Evolutionary conservation across 306 rosid species (phyloP).

Genomic region (Rubus idaeus): DNA sequence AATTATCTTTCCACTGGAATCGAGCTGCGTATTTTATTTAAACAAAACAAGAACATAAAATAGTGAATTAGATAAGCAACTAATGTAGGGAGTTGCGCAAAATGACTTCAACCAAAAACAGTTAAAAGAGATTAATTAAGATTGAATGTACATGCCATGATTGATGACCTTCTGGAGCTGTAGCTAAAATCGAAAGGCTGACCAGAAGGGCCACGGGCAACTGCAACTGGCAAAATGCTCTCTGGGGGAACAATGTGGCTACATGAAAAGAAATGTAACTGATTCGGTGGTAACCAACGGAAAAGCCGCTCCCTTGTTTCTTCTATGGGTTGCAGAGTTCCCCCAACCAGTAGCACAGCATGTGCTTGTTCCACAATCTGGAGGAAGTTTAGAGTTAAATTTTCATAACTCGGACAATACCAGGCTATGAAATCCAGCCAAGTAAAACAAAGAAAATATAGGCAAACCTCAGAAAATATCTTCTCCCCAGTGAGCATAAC

Average conservation of each 20-base stretch:
- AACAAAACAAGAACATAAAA: not conserved
- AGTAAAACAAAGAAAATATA: slow-evolving; percentile 23
- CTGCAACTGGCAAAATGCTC: slow-evolving; percentile 79
- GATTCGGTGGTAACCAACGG: slow-evolving; percentile 62
- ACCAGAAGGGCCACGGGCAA: slow-evolving; percentile 84
- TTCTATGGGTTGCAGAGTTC: slow-evolving; percentile 92
- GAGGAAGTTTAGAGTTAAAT: slow-evolving; percentile 32
- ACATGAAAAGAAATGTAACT: slow-evolving; percentile 82
- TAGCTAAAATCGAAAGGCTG: slow-evolving; percentile 85
- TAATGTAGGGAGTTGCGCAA: not conserved
- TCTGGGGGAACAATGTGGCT: slow-evolving; percentile 86
- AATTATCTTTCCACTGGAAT: slow-evolving; percentile 1
- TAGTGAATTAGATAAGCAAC: not conserved
- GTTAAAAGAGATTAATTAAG: not conserved
- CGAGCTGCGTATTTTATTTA: not conserved
- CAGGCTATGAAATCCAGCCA: slow-evolving; percentile 11
- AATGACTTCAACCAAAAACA: not conserved
- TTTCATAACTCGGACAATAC: slow-evolving; percentile 20
- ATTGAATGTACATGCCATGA: slow-evolving; percentile 46
- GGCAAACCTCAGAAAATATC: slow-evolving; percentile 85
- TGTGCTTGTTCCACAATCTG: slow-evolving; percentile 86
- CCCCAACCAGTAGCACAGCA: slow-evolving; percentile 87
- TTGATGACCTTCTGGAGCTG: slow-evolving; percentile 63
- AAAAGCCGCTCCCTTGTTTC: slow-evolving; percentile 90
- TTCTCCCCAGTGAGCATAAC: slow-evolving; percentile 91